phyloP scores from a whole-genome alignment of 768 basidiomycete genomes.

The Leccinum disarticulatum region DNA sequence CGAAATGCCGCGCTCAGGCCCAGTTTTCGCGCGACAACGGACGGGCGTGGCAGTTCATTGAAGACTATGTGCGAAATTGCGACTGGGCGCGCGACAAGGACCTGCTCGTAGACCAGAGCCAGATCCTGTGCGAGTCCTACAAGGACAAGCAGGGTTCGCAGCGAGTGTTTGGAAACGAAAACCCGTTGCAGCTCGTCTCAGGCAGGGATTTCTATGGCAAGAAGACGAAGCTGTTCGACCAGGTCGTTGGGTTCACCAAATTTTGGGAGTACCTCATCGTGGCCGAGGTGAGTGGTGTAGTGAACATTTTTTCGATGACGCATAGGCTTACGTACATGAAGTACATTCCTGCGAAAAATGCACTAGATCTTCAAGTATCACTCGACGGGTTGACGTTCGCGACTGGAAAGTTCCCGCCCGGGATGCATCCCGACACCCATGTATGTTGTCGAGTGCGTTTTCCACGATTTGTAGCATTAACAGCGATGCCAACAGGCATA shows the following conservation, averaged over 20 bases:
- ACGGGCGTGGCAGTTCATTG: conserved; percentile 69
- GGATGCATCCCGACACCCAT: conserved; percentile 86
- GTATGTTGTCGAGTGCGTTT: conserved; percentile 44
- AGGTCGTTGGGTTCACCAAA: conserved; percentile 93
- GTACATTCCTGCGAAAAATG: conserved; percentile 52
- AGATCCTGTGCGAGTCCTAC: conserved; percentile 93
- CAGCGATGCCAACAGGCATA: conserved; percentile 59
- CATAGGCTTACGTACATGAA: conserved; percentile 32
- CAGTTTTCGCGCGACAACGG: conserved; percentile 79
- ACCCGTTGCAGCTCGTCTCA: conserved; percentile 76
- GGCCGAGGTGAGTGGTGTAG: conserved; percentile 66
- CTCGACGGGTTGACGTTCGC: conserved; percentile 87
- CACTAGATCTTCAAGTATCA: conserved; percentile 88
- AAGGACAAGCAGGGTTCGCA: conserved; percentile 81
- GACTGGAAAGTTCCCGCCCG: conserved; percentile 85
- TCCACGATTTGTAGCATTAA: background rate
- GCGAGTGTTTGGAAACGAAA: conserved; percentile 48
- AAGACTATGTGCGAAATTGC: conserved; percentile 87
- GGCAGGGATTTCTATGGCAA: conserved; percentile 72
- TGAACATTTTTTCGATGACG: background rate
- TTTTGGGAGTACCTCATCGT: conserved; percentile 97
- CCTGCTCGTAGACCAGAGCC: conserved; percentile 76
- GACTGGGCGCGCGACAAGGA: conserved; percentile 85
- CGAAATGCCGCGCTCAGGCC: conserved; percentile 72
- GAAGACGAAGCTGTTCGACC: conserved; percentile 77